Base-by-base conservation (phyloP, 2,329 filamentous ascomycete genomes). In the Biscogniauxia marginata region DNA sequence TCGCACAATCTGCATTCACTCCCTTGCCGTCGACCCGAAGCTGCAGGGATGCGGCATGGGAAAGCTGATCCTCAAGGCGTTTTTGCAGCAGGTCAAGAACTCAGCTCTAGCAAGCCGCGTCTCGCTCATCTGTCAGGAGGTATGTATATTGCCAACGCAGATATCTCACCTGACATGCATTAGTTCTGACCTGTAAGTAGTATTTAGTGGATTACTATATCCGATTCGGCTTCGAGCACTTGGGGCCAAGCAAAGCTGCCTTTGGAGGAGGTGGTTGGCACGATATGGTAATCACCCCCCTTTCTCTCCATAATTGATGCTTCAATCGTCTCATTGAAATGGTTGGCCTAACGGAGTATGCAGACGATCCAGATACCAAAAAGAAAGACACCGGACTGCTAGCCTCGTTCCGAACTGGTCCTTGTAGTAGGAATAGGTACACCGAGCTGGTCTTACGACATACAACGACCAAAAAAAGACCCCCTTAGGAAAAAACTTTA, bases 191-290 rank as follows among this genome's bases (percentile, higher is more conserved):
- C 50, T 44, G 46, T 53, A 24, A 44, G 13, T 53, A 86, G 83
- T 79, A 87, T 55, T 77, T 93, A 39, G 77, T 93, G 22, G 76
- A 77, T 1, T 96, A 89, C 71, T 97, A 96, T 70, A 82, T 87
- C 70, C 81, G 81, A n/a, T 81, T 91, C 63, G 85, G 91, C 0
- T 96, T 95, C 70, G 77, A 77, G 63, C 84, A 87, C 63, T 73
- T 80, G 24, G 91, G 92, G 0, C 76, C 79, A 50, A 95, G 91
- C 71, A 75, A 83, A 57, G 87, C 84, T 50, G 78, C 83, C 56
- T 92, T 91, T 74, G 89, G 87, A 19, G 91, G 91, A 39, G 90
- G 91, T 25, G 87, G 85, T 18, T 96, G 92, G 91, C 80, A 84
- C 64, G 87, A 95, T 70, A 86, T 96, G 90, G 89, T 92, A 71